Base-by-base conservation (phyloP, 129 eudicot species). In the Heracleum sosnowskyi region DNA sequence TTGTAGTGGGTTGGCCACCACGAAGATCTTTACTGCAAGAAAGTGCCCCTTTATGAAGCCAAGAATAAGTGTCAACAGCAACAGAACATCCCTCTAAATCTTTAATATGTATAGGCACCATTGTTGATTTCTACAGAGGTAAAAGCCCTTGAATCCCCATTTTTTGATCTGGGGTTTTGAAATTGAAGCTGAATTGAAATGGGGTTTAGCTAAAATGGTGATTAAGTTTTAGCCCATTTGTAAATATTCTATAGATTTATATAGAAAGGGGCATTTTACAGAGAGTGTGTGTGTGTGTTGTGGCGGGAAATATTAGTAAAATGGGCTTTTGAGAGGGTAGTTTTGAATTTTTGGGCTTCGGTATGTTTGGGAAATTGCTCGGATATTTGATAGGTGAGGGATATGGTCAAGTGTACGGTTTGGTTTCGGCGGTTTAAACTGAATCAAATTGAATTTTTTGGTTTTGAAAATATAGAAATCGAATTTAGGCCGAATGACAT, bases 41-140 rank as follows among this genome's bases (percentile, higher is more conserved):
- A 75, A 95, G 96, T 20, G 99, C 99, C 64, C 99, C 99, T 81
- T 95, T 95, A 79, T 95, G 99, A 76, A 95, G 97, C 99, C 99
- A 95, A 31, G 99, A 95, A 82, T 92, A 95, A 35, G 97, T 95
- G 69, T 95, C 99, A 12, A 95, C 73, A 70, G 97, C 99, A 22
- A 95, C 97, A 64, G 81, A 83, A 80, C 91, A 90, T 22, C 97
- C 99, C 51, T 90, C 78, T 53, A 95, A 80, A 49, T 95, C 97
- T 85, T 95, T 95, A 8, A 92, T 82, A 84, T 92, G 92, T 36
- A 92, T 87, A 66, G 97, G 92, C 49, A 46, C 83, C 99, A 95
- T 92, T 40, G 90, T 86, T 62, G 99, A 95, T 86, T 95, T 95
- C 86, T 92, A 46, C 11, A 88, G 89, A 18, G 99, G 99, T 81